A percentile compares a stretch with the other conserved stretches of the same genome.
These are phyloP conservation scores for Xylaria sp. DNA, from an alignment of 2,329 filamentous ascomycete species.

Conservation along the genomic window DNA sequence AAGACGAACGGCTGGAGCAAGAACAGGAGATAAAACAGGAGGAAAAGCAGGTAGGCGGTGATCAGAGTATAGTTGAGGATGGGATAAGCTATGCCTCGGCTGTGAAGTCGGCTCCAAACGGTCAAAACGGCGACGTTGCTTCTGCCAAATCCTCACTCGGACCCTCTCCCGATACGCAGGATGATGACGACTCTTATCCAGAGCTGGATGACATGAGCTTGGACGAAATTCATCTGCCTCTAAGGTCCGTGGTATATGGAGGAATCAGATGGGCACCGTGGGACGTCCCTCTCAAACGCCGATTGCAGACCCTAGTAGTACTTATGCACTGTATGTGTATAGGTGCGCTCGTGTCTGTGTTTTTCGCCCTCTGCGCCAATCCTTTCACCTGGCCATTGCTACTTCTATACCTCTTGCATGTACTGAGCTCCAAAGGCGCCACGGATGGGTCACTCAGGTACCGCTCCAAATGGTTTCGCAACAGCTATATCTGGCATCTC, in stretches of 20 bases:
- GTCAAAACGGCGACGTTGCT: conserved; percentile 7
- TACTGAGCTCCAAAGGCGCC: conserved; percentile 76
- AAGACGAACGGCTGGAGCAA: neutral
- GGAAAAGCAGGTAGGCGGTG: conserved; percentile 6
- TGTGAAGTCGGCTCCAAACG: conserved; percentile 20
- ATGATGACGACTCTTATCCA: conserved; percentile 38
- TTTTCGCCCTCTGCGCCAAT: conserved; percentile 90
- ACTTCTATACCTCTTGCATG: conserved; percentile 78
- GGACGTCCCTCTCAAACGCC: conserved; percentile 69
- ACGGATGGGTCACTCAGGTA: conserved; percentile 74
- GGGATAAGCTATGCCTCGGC: conserved; percentile 20
- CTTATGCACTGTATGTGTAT: conserved; percentile 74
- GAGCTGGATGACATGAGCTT: conserved; percentile 38
- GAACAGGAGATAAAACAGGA: conserved; percentile 9
- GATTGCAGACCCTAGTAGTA: conserved; percentile 78
- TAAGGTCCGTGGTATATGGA: conserved; percentile 33
- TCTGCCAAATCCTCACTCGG: neutral
- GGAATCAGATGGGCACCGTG: conserved; percentile 84
- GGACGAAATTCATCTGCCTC: conserved; percentile 32
- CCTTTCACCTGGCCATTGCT: conserved; percentile 86
- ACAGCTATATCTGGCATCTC: conserved; percentile 77
- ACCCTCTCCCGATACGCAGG: conserved; percentile 14
- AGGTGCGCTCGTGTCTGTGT: conserved; percentile 71
- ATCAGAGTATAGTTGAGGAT: neutral
- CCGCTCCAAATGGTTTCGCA: conserved; percentile 75